Evolutionary conservation across 345 rosid genomes (phyloP), one percentile per base, ranked within the genome.

Genomic region (Lepidium didymum): DNA sequence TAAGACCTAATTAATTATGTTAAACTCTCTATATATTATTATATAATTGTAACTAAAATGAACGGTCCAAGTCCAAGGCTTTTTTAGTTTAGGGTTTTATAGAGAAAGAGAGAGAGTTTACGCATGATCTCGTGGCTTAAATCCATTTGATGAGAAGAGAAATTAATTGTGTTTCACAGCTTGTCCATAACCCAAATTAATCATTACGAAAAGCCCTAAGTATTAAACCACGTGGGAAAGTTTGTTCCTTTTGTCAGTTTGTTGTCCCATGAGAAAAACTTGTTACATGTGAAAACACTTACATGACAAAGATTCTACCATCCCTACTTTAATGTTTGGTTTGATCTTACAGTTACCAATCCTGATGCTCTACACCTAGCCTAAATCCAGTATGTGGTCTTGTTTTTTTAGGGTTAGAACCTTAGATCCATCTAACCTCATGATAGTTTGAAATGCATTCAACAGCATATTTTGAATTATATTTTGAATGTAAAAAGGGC

Each of bases 201-300:
- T 82, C 67, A 87, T 79, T 66, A 69, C 67, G n/a, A 35, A 52
- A 69, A 42, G 36, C 51, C 72, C 73, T 31, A 41, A 62, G 69
- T 56, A 74, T 37, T 72, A 51, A 62, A 74, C 74, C 80, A 85
- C 85, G 84, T 83, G 89, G 75, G 55, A 27, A 58, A 75, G 69
- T 62, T 75, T 69, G 44, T 69, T 61, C 47, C 63, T 58, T 54
- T 58, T 47, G 60, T 52, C 70, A 55, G 60, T 66, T 38, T 73
- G 54, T 73, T 70, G 68, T 47, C 44, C 64, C 68, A 56, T 61
- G 71, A 60, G 31, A 59, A 45, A 57, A 19, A 61, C 45, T 67
- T 75, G 66, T 53, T 66, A 56, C 76, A 75, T 73, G 75, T 55
- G 68, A 52, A 21, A 42, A 42, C 69, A 66, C 68, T 55, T 69